Evolutionary conservation across 768 basidiomycete species (phyloP), one percentile per base, ranked within the genome.

Genomic region (Pleurotus platypus): DNA sequence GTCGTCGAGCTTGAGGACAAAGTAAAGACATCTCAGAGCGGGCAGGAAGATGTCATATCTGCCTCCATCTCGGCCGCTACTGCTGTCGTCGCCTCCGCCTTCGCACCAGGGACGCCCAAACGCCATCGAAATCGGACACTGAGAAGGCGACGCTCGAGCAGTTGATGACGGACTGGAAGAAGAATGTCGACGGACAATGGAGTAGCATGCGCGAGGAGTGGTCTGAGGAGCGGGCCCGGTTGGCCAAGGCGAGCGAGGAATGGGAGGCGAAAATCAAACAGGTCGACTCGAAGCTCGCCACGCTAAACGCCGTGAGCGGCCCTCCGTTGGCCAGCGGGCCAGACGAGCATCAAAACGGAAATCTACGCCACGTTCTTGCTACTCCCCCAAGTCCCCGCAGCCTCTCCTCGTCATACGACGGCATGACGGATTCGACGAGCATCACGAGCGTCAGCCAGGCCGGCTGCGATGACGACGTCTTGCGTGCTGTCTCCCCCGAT

Each of bases 161-260:
- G 18, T 78, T 86, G 67, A 72, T 89, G 27, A 71, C 75, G 16
- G 83, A 86, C 42, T 94, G 92, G 90, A 89, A 87, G 68, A 85
- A 83, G 64, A 76, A 74, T 9, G 84, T 94, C 20, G 92, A 94
- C 63, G 88, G 86, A 7, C 83, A 86, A 49, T 94, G 92, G 92
- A 80, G 75, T 37, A 73, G 70, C 26, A 86, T 94, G 30, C 83
- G 87, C 63, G 87, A 91, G 61, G 89, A 90, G 56, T 97, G 93
- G 93, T 79, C 78, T 1, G 76, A 81, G 38, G 94, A 97, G 70
- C 78, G 93, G 3, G 87, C 88, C 59, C 78, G 91, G 16, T 76
- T 97, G 9, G 76, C 78, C 40, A 75, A 79, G 16, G 92, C 91
- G 11, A 78, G 87, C 48, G 85, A 90, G 42, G 91, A 94, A 62